Percentiles rank a stretch among this genome's conserved stretches.
phyloP scores from a whole-genome alignment of 2,329 filamentous ascomycete species.

The Thermomyces lanuginosus region DNA sequence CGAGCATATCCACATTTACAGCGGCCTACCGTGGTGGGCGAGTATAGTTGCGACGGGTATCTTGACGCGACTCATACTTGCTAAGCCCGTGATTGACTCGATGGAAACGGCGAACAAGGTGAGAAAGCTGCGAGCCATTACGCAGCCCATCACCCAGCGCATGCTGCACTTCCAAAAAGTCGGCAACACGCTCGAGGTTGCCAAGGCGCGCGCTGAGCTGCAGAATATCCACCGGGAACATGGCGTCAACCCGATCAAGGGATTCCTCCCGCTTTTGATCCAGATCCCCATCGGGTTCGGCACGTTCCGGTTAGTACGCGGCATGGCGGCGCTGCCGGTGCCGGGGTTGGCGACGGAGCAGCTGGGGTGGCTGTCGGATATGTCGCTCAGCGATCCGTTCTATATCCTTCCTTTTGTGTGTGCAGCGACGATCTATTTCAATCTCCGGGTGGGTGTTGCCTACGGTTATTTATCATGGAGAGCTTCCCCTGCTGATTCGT shows the following conservation, averaged over 20 bases:
- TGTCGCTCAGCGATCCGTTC: slow-evolving; percentile 61
- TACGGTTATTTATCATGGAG: not conserved
- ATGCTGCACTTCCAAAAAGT: slow-evolving; percentile 31
- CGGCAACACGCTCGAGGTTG: slow-evolving; percentile 33
- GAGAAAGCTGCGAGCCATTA: slow-evolving; percentile 42
- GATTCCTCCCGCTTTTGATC: slow-evolving; percentile 42
- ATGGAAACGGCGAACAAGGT: slow-evolving; percentile 48
- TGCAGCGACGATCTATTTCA: slow-evolving; percentile 39
- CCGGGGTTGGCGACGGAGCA: slow-evolving; percentile 59
- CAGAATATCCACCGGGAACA: slow-evolving; percentile 35
- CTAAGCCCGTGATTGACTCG: slow-evolving; percentile 48
- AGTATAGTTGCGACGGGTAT: slow-evolving; percentile 53
- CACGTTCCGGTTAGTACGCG: slow-evolving; percentile 59
- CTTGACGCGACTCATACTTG: slow-evolving; percentile 45
- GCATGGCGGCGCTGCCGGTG: slow-evolving; percentile 63
- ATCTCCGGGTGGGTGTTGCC: slow-evolving; percentile 38
- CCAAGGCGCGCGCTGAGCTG: slow-evolving; percentile 35
- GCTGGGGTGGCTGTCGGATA: slow-evolving; percentile 60
- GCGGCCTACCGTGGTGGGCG: slow-evolving; percentile 66
- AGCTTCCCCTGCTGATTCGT: slow-evolving; percentile 1
- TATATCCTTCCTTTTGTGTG: slow-evolving; percentile 54
- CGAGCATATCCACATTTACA: slow-evolving; percentile 66
- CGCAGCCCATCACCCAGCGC: slow-evolving; percentile 39
- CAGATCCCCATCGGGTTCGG: slow-evolving; percentile 62
- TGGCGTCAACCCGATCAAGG: slow-evolving; percentile 37